Conservation (phyloP, 441 rosid genomes). For the Erodium moschatum region DNA sequence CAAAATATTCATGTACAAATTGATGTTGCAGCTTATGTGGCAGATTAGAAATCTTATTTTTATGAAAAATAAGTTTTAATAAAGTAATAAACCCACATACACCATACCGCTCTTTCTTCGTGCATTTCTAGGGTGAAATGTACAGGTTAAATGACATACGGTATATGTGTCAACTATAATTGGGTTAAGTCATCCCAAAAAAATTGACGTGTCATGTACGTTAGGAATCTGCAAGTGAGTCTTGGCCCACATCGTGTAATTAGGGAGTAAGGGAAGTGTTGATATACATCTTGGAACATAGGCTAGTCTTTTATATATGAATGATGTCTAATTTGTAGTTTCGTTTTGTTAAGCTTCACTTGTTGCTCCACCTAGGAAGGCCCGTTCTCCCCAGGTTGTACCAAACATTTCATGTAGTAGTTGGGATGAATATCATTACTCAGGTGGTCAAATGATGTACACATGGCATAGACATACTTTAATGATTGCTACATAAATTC, state of each 20-base stretch:
- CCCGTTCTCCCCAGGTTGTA: not conserved
- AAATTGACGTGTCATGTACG: no score
- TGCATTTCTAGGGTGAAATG: not conserved
- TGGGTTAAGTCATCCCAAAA: not conserved
- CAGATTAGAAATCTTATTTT: not conserved
- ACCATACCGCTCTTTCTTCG: not conserved
- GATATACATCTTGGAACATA: no score
- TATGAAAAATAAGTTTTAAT: not conserved
- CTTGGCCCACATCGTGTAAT: no score
- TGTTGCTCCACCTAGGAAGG: no score
- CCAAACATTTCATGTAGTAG: not conserved
- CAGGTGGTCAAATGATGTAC: conserved; percentile 4
- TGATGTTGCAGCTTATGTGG: not conserved
- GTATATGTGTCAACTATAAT: not conserved
- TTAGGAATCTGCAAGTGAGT: no score
- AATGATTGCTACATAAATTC: not conserved
- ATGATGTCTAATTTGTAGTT: no score
- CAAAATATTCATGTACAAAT: not conserved
- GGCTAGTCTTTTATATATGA: no score
- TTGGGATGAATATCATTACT: not conserved
- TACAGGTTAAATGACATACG: not conserved
- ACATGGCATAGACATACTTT: not conserved
- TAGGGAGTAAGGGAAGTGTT: no score
- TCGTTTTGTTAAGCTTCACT: no score
- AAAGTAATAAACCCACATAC: not conserved